Evolutionary conservation across 306 rosid species (phyloP).

Genomic region (Trifolium fragiferum): DNA sequence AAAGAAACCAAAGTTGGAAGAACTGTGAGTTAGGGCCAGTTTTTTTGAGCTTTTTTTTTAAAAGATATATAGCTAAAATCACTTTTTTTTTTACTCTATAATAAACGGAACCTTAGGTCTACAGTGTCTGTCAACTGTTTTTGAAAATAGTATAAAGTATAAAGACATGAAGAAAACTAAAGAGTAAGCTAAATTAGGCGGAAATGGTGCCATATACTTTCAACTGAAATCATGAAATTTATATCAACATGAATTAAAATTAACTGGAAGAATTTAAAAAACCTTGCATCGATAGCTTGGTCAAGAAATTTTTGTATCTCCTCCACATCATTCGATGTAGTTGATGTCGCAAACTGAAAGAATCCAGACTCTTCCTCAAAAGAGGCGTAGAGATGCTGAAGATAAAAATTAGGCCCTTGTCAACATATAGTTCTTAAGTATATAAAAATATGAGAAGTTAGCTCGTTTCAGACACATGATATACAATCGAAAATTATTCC

Average conservation of each 20-base stretch:
- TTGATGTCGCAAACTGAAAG: constrained; percentile 86
- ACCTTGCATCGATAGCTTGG: constrained; percentile 75
- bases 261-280: constrained; percentile 36
- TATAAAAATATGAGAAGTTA: constrained; percentile 9
- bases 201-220: constrained; percentile 9
- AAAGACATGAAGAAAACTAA: constrained; percentile 21
- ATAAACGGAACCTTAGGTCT: not conserved
- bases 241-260: constrained; percentile 29
- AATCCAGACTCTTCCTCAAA: constrained; percentile 78
- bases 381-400: constrained; percentile 83
- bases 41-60: no score
- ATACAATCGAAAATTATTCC: constrained; percentile 12
- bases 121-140: constrained; percentile 15
- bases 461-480: not conserved
- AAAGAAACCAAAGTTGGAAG: constrained; percentile 21
- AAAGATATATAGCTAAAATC: no score
- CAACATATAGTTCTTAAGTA: constrained; percentile 28
- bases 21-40: not conserved
- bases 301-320: constrained; percentile 92
- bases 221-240: constrained; percentile 32
- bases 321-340: constrained; percentile 86
- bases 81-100: no score
- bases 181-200: constrained; percentile 14
- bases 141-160: constrained; percentile 9
- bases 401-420: constrained; percentile 35